phyloP scores from a whole-genome alignment of 768 basidiomycete genomes.

The Rhizopogon rudus region DNA sequence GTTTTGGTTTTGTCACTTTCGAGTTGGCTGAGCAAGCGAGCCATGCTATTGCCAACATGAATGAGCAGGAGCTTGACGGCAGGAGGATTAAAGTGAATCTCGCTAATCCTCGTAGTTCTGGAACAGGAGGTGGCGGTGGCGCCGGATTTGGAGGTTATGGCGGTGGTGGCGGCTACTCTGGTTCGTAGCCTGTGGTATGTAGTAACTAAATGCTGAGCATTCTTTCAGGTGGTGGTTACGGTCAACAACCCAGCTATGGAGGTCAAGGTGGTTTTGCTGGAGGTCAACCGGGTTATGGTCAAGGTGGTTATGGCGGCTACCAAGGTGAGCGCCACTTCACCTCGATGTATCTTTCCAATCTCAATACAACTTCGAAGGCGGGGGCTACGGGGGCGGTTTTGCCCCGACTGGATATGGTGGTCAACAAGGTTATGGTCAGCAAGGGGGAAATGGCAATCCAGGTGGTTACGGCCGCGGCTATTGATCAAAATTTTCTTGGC shows the following conservation, averaged over 20 bases:
- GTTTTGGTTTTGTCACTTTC: slow-evolving; percentile 95
- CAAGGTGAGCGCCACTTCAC: slow-evolving; percentile 10
- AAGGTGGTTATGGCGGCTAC: slow-evolving; percentile 23
- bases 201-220: slow-evolving; percentile 9
- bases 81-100: slow-evolving; percentile 87
- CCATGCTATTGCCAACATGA: slow-evolving; percentile 66
- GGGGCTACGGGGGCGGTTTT: slow-evolving; percentile 13
- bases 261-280: slow-evolving; percentile 24
- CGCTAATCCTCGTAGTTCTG: slow-evolving; percentile 62
- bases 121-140: slow-evolving; percentile 43
- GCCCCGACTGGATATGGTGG: slow-evolving; percentile 15
- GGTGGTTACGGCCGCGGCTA: slow-evolving; percentile 19
- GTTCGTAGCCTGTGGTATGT: slow-evolving; percentile 10
- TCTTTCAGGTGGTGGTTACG: slow-evolving; percentile 22
- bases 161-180: slow-evolving; percentile 27
- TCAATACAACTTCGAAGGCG: slow-evolving; percentile 16
- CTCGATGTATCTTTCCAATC: background rate
- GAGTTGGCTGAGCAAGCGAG: slow-evolving; percentile 59
- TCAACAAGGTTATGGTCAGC: slow-evolving; percentile 13
- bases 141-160: slow-evolving; percentile 25
- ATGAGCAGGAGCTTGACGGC: slow-evolving; percentile 93
- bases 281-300: slow-evolving; percentile 19
- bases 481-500: background rate
- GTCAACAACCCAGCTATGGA: slow-evolving; percentile 19
- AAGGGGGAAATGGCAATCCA: slow-evolving; percentile 26